A percentile compares a stretch with the other conserved stretches of the same genome.
phyloP scores from a whole-genome alignment of 352 stramenopile genomes.

The Globisporangium lucens region DNA sequence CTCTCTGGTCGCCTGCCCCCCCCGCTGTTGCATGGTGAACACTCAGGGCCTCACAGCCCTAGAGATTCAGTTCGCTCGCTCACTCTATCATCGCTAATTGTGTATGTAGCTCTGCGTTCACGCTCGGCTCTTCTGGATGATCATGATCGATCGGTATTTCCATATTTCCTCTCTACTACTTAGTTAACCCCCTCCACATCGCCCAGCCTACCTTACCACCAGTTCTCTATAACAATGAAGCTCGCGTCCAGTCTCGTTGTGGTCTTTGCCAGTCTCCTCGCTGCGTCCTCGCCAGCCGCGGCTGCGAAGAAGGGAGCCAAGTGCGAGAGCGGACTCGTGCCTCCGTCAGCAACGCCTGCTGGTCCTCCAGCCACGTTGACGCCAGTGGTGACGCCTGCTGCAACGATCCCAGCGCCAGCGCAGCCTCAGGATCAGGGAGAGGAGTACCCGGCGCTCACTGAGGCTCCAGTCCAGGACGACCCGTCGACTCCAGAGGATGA shows the following conservation, averaged over 20 bases:
- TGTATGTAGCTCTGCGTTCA: neutral
- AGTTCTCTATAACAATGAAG: neutral
- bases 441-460: neutral
- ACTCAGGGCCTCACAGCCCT: neutral
- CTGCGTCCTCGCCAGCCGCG: neutral
- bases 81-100: neutral
- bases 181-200: neutral
- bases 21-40: neutral
- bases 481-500: neutral
- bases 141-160: neutral
- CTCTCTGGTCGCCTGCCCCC: neutral
- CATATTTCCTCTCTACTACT: neutral
- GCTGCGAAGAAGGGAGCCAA: neutral
- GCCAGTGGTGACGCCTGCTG: neutral
- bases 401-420: neutral
- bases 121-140: neutral
- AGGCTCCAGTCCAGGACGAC: neutral
- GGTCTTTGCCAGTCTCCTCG: neutral
- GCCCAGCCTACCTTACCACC: neutral
- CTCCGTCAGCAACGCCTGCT: neutral
- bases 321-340: neutral
- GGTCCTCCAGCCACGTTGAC: neutral
- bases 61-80: neutral
- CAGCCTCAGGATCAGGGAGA: neutral
- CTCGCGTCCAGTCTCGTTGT: neutral